These are phyloP conservation scores for Spergularia azorica DNA, from an alignment of 179 eudicot genomes.

Conservation along the genomic window DNA sequence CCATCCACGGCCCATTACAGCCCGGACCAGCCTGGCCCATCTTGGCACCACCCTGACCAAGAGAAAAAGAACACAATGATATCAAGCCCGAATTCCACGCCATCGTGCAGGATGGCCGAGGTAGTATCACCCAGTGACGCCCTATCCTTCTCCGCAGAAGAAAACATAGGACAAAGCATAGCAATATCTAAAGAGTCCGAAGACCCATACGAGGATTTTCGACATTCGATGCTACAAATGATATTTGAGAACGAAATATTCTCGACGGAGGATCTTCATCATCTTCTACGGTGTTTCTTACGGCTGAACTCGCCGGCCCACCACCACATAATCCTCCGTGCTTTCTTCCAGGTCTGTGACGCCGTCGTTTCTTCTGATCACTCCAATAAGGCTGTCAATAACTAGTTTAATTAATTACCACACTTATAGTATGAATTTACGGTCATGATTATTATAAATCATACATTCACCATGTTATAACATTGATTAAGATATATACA, in stretches of 20 bases:
- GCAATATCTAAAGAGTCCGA: constrained; percentile 80
- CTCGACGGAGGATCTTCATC: constrained; percentile 54
- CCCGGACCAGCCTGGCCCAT: background rate
- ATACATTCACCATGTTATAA: too few relatives aligned
- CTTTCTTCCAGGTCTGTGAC: constrained; percentile 79
- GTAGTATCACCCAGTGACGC: constrained; percentile 12
- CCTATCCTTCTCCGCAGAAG: background rate
- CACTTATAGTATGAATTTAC: too few relatives aligned
- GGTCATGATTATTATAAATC: too few relatives aligned
- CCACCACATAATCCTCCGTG: constrained; percentile 67
- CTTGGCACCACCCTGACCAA: too few relatives aligned
- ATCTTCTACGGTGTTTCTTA: constrained; percentile 71
- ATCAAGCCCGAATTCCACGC: background rate
- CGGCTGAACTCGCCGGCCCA: constrained; percentile 73
- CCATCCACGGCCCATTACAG: background rate
- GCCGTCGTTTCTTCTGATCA: constrained; percentile 30
- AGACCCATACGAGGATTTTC: constrained; percentile 79
- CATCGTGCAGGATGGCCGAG: constrained; percentile 16
- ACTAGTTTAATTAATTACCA: too few relatives aligned
- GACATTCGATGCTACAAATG: constrained; percentile 83
- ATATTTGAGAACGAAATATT: constrained; percentile 71
- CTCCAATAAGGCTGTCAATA: too few relatives aligned
- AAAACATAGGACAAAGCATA: constrained; percentile 41
- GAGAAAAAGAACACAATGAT: background rate
- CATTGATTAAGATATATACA: too few relatives aligned